Evolutionary conservation across 768 basidiomycete species (phyloP).

Genomic region (Leccinum boreale): DNA sequence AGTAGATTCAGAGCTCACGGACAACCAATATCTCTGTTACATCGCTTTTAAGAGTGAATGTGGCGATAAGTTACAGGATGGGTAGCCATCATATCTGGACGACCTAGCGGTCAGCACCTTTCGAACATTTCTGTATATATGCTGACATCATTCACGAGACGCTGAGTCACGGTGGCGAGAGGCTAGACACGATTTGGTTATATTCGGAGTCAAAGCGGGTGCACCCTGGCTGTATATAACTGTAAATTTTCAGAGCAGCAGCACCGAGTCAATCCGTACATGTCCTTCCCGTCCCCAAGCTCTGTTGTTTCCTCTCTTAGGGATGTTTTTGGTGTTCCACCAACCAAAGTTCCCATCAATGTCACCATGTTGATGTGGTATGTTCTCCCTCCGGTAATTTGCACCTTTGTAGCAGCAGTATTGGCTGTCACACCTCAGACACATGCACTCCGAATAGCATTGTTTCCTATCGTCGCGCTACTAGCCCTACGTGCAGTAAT

Average conservation of each 20-base stretch:
- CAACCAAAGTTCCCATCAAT: constrained; percentile 27
- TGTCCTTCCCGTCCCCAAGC: background rate
- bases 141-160: too few species aligned
- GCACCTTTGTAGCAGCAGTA: constrained; percentile 46
- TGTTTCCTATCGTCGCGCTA: constrained; percentile 46
- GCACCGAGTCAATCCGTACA: background rate
- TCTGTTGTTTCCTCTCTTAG: background rate
- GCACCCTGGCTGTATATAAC: background rate
- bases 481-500: constrained; percentile 38
- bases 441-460: constrained; percentile 38
- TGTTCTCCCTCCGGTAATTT: constrained; percentile 41
- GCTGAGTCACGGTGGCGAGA: too few species aligned
- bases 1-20: too few species aligned
- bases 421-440: constrained; percentile 48
- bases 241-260: background rate
- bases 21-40: too few species aligned
- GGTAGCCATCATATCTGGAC: too few species aligned
- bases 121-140: too few species aligned
- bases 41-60: too few species aligned
- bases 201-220: too few species aligned
- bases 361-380: constrained; percentile 32
- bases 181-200: too few species aligned
- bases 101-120: too few species aligned
- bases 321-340: constrained; percentile 5
- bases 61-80: too few species aligned